Evolutionary conservation across 306 rosid genomes (phyloP), one percentile per base, ranked within the genome.

Genomic region (Alnus glutinosa): DNA sequence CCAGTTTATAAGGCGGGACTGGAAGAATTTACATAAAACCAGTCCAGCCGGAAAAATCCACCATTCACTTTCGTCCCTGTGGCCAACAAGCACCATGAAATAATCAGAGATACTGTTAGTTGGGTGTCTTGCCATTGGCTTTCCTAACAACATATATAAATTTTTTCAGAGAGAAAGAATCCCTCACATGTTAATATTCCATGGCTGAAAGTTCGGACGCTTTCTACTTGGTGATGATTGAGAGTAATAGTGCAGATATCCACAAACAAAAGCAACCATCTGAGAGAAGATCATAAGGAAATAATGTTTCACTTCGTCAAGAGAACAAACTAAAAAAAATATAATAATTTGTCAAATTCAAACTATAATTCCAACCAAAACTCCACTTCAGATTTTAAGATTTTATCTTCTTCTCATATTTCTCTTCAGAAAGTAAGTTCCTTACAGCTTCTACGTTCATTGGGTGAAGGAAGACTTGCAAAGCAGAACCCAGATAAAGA

Each of bases 21-120:
- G 99, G 81, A 93, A 86, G 59, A 90, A 68, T 88, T 96, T 96
- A 96, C 93, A 96, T 68, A 93, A 57, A 79, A 96, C 96, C 84
- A 96, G 77, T 77, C 94, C 97, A 16, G 89, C 82, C 2, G 98
- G 97, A 73, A 96, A 88, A 69, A 93, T 82, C 99, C 99, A 96
- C 99, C 99, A 96, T 83, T 96, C 99, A 77, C 95, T 93, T 77
- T 96, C 99, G 23, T 96, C 99, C 96, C 99, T 93, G 94, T 84
- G 75, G 74, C 74, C 77, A 75, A 71, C 59, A 44, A 76, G 18
- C 62, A 70, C 23, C 55, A 19, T 47, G 44, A 51, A 57, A 54
- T 80, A 62, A 76, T 58, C 58, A 49, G 70, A 49, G 70, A 83
- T 52, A 70, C 46, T 37, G 11, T 15, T 28, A 64, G 57, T 50